Conservation (phyloP, 306 rosid species). For the Purshia tridentata region DNA sequence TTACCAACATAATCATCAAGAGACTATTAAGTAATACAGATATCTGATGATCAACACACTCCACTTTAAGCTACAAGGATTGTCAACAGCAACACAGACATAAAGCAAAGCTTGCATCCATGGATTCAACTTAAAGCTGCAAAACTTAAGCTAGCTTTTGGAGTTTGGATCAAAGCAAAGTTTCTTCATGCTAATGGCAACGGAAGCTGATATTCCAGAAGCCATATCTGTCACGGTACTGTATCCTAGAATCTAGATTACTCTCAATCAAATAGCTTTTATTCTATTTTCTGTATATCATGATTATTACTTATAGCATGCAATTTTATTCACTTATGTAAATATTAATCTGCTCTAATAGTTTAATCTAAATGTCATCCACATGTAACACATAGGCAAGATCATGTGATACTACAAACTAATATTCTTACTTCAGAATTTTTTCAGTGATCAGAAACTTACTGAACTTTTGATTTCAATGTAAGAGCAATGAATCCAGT, state of each 20-base stretch:
- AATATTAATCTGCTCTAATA: too few species aligned
- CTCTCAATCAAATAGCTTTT: slow-evolving; percentile 12
- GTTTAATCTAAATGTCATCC: background rate
- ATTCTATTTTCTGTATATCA: background rate
- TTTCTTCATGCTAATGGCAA: slow-evolving; percentile 46
- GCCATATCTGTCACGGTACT: slow-evolving; percentile 43
- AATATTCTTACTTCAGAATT: background rate
- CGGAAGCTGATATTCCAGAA: slow-evolving; percentile 40
- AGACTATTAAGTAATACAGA: slow-evolving; percentile 12
- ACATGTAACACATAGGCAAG: background rate
- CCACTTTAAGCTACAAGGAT: background rate
- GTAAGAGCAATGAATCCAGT: background rate
- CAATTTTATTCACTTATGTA: too few species aligned
- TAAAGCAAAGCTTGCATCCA: background rate
- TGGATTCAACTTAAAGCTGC: slow-evolving; percentile 8
- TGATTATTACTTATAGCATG: background rate
- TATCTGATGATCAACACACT: slow-evolving; percentile 19
- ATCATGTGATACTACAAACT: background rate
- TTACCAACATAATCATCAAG: slow-evolving; percentile 25
- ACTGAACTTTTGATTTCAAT: slow-evolving; percentile 8
- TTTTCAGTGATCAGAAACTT: background rate
- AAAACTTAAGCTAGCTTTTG: slow-evolving; percentile 7
- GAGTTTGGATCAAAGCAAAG: slow-evolving; percentile 19
- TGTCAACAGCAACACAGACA: background rate
- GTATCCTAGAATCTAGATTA: slow-evolving; percentile 13